Evolutionary conservation across 2,329 filamentous ascomycete genomes (phyloP).

Genomic region (Emydomyces testavorans): DNA sequence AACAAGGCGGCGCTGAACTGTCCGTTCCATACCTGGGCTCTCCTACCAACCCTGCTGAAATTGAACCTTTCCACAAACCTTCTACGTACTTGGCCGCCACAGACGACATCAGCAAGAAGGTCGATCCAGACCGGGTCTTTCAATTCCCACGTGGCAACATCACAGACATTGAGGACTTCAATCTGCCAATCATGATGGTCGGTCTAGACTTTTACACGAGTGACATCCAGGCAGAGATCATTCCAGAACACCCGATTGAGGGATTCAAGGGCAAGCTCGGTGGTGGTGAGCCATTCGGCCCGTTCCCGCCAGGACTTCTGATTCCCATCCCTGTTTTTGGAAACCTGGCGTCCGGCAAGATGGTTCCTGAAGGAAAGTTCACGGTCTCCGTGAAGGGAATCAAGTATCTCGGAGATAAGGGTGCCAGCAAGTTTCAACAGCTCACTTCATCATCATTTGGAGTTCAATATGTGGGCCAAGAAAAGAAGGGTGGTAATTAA

Average conservation of each 20-base stretch:
- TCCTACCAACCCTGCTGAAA: constrained; percentile 43
- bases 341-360: constrained; percentile 6
- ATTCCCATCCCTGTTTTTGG: constrained; percentile 9
- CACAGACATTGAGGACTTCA: constrained; percentile 19
- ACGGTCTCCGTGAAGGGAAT: constrained; percentile 5
- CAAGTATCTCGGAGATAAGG: background rate
- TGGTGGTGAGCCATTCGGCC: constrained; percentile 3
- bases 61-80: constrained; percentile 4
- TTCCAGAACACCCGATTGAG: constrained; percentile 1
- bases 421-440: background rate
- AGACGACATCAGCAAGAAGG: constrained; percentile 2
- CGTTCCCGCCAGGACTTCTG: constrained; percentile 1
- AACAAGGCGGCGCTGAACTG: background rate
- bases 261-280: constrained; percentile 8
- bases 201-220: constrained; percentile 6
- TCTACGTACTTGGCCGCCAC: constrained; percentile 1
- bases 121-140: background rate
- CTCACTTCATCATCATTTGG: constrained; percentile 6
- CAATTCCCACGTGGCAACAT: constrained; percentile 7
- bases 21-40: constrained; percentile 36
- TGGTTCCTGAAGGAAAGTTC: constrained; percentile 8
- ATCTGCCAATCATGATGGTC: constrained; percentile 47
- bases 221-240: constrained; percentile 7
- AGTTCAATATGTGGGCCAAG: constrained; percentile 2
- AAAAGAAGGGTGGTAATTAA: background rate